Base-by-base conservation (phyloP, 768 basidiomycete genomes). In the Cystobasidium onofrii region DNA sequence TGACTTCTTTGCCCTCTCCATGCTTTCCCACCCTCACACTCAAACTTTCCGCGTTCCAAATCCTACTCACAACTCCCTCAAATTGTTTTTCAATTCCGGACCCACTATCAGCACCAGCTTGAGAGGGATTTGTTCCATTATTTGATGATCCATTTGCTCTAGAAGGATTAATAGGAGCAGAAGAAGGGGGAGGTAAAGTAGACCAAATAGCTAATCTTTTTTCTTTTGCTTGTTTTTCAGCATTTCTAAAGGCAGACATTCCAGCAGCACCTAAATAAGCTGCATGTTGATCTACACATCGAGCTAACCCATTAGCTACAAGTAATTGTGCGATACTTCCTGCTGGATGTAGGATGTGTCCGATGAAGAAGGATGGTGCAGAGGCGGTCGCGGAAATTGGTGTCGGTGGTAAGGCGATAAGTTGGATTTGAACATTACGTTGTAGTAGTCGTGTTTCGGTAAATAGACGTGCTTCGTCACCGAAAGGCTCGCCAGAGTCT, bases 281-380 rank as follows among this genome's bases (percentile, higher is more conserved):
- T 18, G 95, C 93, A 80, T 99, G 95, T 94, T 94, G 97, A 80
- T 95, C 94, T 73, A 98, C 89, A 63, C 97, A 86, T 73, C 91
- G 89, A 20, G 94, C 95, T 1, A 97, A 84, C 33, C 95, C 94
- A 55, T 87, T 86, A 2, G 85, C 86, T 33, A 92, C 87, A 44
- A 99, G 84, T 81, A 90, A 88, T 77, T 95, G 91, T 15, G 92
- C 93, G 29, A 99, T 89, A 81, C 96, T 96, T 36, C 95, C 95
- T 20, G 88, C 90, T 10, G 95, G 93, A 80, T 98, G 95, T 50
- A 90, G 82, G 15, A 91, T 89, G 73, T 86, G 88, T 73, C 93
- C 95, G 79, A 99, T 96, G 82, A 93, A 94, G 70, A 92, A 86
- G 64, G 87, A 90, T 1, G 88, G 87, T 63, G 85, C 77, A 20